Conservation (phyloP, 139 green algal genomes). For the Chlamydomonas sp. region DNA sequence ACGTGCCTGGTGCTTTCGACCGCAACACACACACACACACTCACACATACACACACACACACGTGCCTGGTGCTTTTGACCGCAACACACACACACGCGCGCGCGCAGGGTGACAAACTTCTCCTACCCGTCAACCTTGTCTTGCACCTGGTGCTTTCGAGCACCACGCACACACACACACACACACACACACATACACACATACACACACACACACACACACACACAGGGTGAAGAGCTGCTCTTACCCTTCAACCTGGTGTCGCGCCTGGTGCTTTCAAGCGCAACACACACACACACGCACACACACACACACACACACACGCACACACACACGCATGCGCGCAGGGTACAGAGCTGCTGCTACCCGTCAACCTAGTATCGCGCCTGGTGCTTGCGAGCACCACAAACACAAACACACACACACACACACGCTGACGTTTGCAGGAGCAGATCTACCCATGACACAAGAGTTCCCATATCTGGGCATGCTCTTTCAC, state of each 20-base stretch:
- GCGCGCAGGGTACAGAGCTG: no score
- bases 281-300: slow-evolving; percentile 22
- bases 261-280: slow-evolving; percentile 35
- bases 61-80: background rate
- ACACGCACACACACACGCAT: slow-evolving; percentile 8
- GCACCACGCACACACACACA: slow-evolving; percentile 1
- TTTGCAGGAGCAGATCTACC: no score
- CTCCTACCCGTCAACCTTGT: no score
- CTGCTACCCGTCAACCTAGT: no score
- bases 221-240: slow-evolving; percentile 18
- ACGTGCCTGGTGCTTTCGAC: background rate
- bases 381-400: no score
- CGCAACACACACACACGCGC: background rate
- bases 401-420: slow-evolving; percentile 8
- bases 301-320: background rate
- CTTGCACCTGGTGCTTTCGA: no score
- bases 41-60: background rate
- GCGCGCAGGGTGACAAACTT: no score
- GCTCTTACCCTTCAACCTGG: slow-evolving; percentile 30
- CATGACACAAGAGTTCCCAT: no score
- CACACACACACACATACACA: slow-evolving; percentile 10
- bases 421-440: background rate
- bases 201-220: slow-evolving; percentile 2
- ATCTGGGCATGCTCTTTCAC: no score
- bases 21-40: background rate